Evolutionary conservation across 2,329 filamentous ascomycete genomes (phyloP), one percentile per base, ranked within the genome.

Genomic region (Pseudocercospora vitis): DNA sequence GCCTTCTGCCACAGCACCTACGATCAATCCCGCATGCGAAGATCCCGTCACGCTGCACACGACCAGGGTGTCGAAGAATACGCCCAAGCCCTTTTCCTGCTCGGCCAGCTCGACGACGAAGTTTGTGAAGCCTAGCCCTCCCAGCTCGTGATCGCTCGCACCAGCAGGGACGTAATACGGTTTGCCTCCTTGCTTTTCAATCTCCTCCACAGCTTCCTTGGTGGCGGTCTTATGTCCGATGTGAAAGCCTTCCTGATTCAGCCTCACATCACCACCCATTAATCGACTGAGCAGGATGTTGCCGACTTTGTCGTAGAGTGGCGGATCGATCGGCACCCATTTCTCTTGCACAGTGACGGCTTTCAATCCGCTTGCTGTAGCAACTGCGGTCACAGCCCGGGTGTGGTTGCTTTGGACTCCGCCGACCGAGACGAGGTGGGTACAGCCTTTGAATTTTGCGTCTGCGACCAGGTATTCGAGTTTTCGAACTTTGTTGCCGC

Each of bases 101-200:
- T 76, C 73, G 42, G 75, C 75, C 0, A 89, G 82, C 69, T 89
- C 86, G 29, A 87, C 83, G 1, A 85, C 85, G 82, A 85, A 89
- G 2, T 84, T 75, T 6, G 85, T 85, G 63, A 88, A 89, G 0
- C 86, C 86, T 12, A 89, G 68, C 0, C 86, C 86, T 2, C 86
- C 86, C 0, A 88, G 75, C 0, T 83, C 83, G 66, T 89, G 86
- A 66, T 88, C 85, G 0, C 82, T 86, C 1, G 85, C 85, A 0
- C 86, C 86, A 0, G 85, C 85, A 3, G 86, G 86, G 59, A 89
- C 87, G 65, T 85, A 86, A 65, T 88, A 89, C 0, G 86, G 83
- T 67, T 81, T 84, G 31, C 78, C 77, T 0, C 83, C 85, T 1
- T 66, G 66, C 0, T 63, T 67, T 53, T 74, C 70, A 12, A 84